Evolutionary conservation across 352 stramenopile genomes (phyloP).

Genomic region (Saprolegnia parasitica): DNA sequence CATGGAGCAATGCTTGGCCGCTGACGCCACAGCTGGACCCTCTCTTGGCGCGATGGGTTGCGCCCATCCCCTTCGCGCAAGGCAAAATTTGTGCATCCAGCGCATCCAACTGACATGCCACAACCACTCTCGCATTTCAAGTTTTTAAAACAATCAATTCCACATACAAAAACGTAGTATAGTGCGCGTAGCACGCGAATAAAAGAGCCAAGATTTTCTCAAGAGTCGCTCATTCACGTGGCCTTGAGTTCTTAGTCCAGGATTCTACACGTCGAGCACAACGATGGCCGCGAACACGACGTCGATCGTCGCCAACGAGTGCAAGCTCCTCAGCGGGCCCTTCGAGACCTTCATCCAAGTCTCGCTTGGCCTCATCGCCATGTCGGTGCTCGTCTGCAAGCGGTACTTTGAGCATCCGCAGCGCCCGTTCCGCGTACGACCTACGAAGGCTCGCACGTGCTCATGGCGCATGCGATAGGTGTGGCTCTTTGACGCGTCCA

Average conservation of each 20-base stretch:
- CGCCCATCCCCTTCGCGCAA: neutral
- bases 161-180: neutral
- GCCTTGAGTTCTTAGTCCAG: constrained; percentile 1
- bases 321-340: constrained; percentile 72
- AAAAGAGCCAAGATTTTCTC: neutral
- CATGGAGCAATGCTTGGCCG: too few species aligned
- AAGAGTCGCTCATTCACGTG: neutral
- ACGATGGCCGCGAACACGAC: neutral
- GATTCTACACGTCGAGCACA: neutral
- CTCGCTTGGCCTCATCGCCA: constrained; percentile 68
- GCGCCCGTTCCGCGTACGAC: constrained; percentile 57
- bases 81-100: neutral
- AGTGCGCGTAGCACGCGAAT: neutral
- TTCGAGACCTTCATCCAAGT: constrained; percentile 77
- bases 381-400: constrained; percentile 80
- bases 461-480: constrained; percentile 35
- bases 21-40: too few species aligned
- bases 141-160: neutral
- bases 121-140: neutral
- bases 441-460: neutral
- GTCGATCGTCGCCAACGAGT: constrained; percentile 38
- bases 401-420: constrained; percentile 62
- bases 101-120: neutral
- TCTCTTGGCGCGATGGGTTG: neutral
- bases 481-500: constrained; percentile 81